Conservation (phyloP, 179 eudicot genomes). For the Patellifolia procumbens region DNA sequence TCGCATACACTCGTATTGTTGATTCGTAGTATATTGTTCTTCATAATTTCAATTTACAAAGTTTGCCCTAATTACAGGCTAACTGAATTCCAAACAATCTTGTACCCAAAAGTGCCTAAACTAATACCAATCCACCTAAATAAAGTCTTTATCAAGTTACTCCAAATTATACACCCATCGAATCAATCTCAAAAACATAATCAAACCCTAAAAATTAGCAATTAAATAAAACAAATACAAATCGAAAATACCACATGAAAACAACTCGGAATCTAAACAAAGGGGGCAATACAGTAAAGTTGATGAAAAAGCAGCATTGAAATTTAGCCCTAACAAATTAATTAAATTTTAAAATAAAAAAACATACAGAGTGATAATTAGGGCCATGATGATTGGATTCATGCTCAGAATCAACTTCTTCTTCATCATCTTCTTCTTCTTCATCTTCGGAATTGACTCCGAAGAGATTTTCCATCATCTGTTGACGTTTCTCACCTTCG, state of each 20-base stretch:
- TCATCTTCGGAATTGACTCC: conserved; percentile 93
- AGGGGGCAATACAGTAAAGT: neutral
- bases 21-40: no score
- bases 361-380: conserved; percentile 52
- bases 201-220: conserved; percentile 8
- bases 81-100: neutral
- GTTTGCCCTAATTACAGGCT: neutral
- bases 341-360: neutral
- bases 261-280: neutral
- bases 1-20: no score
- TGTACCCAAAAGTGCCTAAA: neutral
- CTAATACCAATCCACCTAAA: neutral
- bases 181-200: neutral
- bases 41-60: neutral
- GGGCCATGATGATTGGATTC: conserved; percentile 83
- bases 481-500: conserved; percentile 60
- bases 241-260: neutral
- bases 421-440: conserved; percentile 55
- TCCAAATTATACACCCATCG: neutral
- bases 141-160: neutral
- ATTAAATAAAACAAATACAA: neutral
- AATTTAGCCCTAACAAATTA: no score
- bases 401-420: conserved; percentile 53
- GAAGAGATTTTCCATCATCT: conserved; percentile 88
- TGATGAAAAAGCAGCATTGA: neutral